These are phyloP conservation scores for Globisporangium nodosum DNA, from an alignment of 352 stramenopile genomes.

Conservation along the genomic window DNA sequence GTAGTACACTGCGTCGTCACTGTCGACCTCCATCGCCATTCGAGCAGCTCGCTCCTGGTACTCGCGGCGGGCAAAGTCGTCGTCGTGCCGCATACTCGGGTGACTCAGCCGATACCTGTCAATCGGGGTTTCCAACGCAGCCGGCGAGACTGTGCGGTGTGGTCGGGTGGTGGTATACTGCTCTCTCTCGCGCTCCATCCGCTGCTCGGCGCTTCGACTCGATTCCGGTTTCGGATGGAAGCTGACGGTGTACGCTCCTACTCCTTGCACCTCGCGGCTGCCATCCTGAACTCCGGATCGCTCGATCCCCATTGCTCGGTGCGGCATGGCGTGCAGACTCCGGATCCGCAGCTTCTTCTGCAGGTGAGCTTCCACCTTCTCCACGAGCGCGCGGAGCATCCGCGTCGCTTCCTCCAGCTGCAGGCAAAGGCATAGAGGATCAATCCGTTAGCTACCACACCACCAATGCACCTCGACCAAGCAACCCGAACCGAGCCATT, in stretches of 20 bases:
- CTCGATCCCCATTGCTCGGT: background rate
- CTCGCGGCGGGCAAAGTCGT: background rate
- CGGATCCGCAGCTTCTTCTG: conserved; percentile 34
- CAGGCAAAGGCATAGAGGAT: background rate
- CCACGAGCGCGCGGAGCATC: conserved; percentile 36
- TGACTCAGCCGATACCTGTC: conserved; percentile 6
- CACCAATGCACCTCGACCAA: no score
- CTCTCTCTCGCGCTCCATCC: conserved; percentile 1
- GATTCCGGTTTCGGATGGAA: background rate
- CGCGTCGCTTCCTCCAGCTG: conserved; percentile 40
- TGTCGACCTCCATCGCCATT: background rate
- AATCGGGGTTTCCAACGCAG: conserved; percentile 3
- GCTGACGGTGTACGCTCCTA: background rate
- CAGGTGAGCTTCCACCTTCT: conserved; percentile 43
- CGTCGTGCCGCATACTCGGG: background rate
- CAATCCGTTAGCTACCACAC: background rate
- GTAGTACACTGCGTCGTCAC: conserved; percentile 8
- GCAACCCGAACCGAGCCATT: no score
- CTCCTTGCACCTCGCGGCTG: background rate
- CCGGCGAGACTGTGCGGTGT: conserved; percentile 4
- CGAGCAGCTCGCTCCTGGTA: background rate
- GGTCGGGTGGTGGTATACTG: background rate
- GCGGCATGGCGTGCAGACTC: conserved; percentile 2
- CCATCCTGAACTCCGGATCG: background rate
- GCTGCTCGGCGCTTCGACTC: background rate